Evolutionary conservation across 2,329 filamentous ascomycete species (phyloP), one percentile per base, ranked within the genome.

Genomic region (Verticillium nonalfalfae): DNA sequence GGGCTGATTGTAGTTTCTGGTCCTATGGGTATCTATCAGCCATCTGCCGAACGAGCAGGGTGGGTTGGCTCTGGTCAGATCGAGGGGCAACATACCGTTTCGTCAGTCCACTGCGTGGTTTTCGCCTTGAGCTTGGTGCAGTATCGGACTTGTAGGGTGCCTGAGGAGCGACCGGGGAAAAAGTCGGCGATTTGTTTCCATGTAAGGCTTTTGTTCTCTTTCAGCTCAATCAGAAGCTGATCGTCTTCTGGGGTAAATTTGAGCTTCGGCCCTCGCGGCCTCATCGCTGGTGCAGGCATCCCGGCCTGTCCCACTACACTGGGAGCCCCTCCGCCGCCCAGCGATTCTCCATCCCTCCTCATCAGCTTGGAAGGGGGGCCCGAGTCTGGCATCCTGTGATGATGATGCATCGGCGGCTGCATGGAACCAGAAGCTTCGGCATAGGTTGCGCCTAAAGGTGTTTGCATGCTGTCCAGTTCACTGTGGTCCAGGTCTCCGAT

Each of bases 141-240:
- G 74, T 97, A 97, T 39, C 93, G 88, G 60, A 97, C 93, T 75
- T 97, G 93, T 64, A 97, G 78, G 35, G 93, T 97, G 18, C 93
- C 93, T 56, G 91, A 96, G 62, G 91, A 95, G 62, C 93, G 83
- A 1, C 93, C 93, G 0, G 93, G 93, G 68, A 97, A 97, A 76
- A 97, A 97, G 71, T 97, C 93, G 61, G 93, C 91, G 70, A 97
- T 97, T 79, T 97, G 93, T 77, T 96, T 97, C 93, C 93, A 97
- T 4, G 93, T 96, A 72, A 97, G 80, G 71, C 91, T 93, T 75
- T 95, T 96, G 71, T 95, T 93, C 76, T 97, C 93, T 75, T 97
- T 97, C 64, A 97, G 79, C 71, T 96, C 91, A 61, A 97, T 88
- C 60, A 97, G 81, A 57, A 96, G 79, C 67, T 90, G 88, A 74